A percentile compares a stretch with the other conserved stretches of the same genome.
Evolutionary conservation across 495 filamentous ascomycete species (phyloP).

Genomic region (Tuber microsphaerosporum): DNA sequence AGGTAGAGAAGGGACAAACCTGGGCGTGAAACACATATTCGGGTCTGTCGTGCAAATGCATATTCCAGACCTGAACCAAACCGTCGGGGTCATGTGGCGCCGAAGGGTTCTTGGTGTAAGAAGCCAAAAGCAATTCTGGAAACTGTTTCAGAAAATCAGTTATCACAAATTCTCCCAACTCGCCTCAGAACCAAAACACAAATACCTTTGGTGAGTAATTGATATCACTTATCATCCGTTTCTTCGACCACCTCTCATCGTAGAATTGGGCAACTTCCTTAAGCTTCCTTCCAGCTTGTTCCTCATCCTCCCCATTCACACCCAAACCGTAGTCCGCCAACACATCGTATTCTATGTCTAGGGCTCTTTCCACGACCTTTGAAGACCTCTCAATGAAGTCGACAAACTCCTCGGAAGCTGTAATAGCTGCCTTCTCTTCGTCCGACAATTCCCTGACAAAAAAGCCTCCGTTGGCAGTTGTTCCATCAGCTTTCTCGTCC

Average conservation of each 20-base stretch:
- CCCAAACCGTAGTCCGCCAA: constrained; percentile 86
- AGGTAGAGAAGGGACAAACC: constrained; percentile 21
- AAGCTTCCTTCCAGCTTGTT: constrained; percentile 61
- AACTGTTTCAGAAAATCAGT: constrained; percentile 49
- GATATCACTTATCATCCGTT: constrained; percentile 87
- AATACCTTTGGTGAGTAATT: constrained; percentile 83
- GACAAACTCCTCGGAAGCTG: constrained; percentile 84
- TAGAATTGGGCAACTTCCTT: constrained; percentile 87
- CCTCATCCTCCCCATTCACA: constrained; percentile 75
- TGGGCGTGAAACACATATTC: constrained; percentile 96
- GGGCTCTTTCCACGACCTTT: constrained; percentile 91
- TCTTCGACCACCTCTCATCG: constrained; percentile 92
- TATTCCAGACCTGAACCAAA: constrained; percentile 93
- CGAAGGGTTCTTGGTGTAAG: constrained; percentile 93
- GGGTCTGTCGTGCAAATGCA: constrained; percentile 82
- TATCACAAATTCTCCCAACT: constrained; percentile 5
- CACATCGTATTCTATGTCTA: constrained; percentile 86
- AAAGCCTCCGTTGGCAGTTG: constrained; percentile 47
- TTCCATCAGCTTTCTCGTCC: constrained; percentile 10
- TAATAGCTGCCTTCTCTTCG: constrained; percentile 85
- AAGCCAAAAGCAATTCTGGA: constrained; percentile 81
- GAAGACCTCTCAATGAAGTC: constrained; percentile 92
- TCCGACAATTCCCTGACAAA: constrained; percentile 71
- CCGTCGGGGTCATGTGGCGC: constrained; percentile 93
- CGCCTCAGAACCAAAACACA: not conserved